Evolutionary conservation across 2,329 filamentous ascomycete species (phyloP).

Genomic region (Colletotrichum lini): DNA sequence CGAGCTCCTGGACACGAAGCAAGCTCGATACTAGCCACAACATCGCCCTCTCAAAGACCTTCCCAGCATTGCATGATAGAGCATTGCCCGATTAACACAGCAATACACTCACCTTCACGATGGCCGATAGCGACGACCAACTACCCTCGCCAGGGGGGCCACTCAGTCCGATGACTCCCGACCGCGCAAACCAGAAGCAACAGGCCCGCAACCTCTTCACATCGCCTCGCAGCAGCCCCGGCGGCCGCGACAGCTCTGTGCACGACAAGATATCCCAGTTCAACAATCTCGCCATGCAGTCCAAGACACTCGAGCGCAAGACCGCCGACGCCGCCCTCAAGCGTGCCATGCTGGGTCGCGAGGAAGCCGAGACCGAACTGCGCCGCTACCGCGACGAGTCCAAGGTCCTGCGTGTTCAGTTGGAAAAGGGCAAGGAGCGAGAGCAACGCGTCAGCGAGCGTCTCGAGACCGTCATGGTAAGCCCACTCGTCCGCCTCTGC

Average conservation of each 20-base stretch:
- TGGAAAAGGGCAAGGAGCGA: conserved; percentile 76
- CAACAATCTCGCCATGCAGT: conserved; percentile 74
- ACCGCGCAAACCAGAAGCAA: conserved; percentile 71
- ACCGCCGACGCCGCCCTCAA: conserved; percentile 76
- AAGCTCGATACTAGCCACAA: conserved; percentile 9
- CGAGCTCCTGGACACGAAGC: conserved; percentile 4
- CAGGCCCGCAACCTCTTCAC: conserved; percentile 56
- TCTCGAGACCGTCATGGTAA: conserved; percentile 78
- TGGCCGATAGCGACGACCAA: conserved; percentile 64
- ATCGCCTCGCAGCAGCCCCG: conserved; percentile 53
- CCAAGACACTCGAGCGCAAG: conserved; percentile 74
- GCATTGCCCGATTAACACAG: conserved; percentile 5
- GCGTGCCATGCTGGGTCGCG: conserved; percentile 76
- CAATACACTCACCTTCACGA: conserved; percentile 45
- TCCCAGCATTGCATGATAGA: background rate
- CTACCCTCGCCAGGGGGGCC: conserved; percentile 68
- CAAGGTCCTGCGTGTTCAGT: conserved; percentile 66
- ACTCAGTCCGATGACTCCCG: conserved; percentile 73
- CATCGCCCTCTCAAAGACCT: background rate
- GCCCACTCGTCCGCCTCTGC: too few species aligned
- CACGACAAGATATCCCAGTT: conserved; percentile 80
- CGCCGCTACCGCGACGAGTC: conserved; percentile 74
- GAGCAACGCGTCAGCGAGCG: conserved; percentile 77
- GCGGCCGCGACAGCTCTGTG: conserved; percentile 70
- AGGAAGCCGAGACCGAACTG: conserved; percentile 80